Evolutionary conservation across 352 stramenopile genomes (phyloP), one percentile per base, ranked within the genome.

Genomic region (Globisporangium paddicum): DNA sequence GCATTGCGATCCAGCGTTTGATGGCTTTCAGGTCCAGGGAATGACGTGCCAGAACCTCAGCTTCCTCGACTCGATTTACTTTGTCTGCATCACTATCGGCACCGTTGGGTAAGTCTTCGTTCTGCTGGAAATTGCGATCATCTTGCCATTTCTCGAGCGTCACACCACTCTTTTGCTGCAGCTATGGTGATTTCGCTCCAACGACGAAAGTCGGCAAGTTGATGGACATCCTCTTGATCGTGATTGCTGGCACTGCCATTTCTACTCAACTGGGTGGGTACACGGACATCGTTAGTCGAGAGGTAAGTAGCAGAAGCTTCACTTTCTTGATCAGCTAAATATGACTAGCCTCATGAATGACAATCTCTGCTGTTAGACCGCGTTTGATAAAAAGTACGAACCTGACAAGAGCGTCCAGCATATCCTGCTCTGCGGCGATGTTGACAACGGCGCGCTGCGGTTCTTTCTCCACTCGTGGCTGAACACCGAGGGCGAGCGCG

Each of bases 391-490:
- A n/a, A 85, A 85, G 34, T 91, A 92, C 60, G 61, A 64, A 1
- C 73, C 75, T 0, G 75, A 88, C 38, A 85, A 77, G 25, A 71
- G 75, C 41, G 73, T 85, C 1, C 73, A 90, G 55, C 86, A 96
- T 46, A 70, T 94, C 0, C 51, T 94, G 5, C 58, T 96, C n/a
- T 89, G 79, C 13, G 86, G 84, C 3, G 84, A 96, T 46, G 76
- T 94, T 37, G 69, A 89, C 19, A 79, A 89, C 37, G 69, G 77
- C 16, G 72, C 77, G 1, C 71, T 93, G 3, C 69, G 81, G 9
- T 91, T 90, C 55, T 96, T 96, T 55, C 65, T 96, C 11, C 73
- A 88, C 58, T 84, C 82, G 23, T 92, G 87, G 77, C 63, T 94
- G 1, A 70, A 89, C 41, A 67, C 79, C 55, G 77, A 90, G 48